Conservation (phyloP, 176 grass and related monocot genomes). For the Hordeum marinum region DNA sequence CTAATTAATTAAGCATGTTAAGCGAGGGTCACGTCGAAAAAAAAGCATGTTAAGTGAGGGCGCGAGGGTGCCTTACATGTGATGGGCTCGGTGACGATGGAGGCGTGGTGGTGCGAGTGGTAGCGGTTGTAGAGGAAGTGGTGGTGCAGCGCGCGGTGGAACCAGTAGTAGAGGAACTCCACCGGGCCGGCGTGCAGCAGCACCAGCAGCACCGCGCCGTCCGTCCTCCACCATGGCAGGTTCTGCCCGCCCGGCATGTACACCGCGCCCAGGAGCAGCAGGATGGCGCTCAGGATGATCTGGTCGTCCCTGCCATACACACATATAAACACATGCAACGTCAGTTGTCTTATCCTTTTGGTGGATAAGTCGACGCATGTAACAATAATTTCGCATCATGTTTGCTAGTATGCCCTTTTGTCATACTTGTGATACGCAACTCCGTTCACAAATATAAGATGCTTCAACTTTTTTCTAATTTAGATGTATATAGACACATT, state of each 20-base stretch:
- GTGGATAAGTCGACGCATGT: too few relatives aligned
- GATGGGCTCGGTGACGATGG: constrained; percentile 71
- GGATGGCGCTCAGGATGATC: constrained; percentile 62
- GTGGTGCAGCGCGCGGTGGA: constrained; percentile 87
- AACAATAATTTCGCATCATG: too few relatives aligned
- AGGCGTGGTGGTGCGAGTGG: constrained; percentile 63
- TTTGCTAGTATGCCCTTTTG: too few relatives aligned
- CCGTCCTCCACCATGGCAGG: constrained; percentile 54
- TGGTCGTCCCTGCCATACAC: constrained; percentile 66
- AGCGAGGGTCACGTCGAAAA: not conserved
- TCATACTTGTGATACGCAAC: too few relatives aligned
- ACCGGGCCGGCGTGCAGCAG: constrained; percentile 52
- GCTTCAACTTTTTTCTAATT: too few relatives aligned
- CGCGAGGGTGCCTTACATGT: constrained; percentile 60
- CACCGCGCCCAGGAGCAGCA: constrained; percentile 32
- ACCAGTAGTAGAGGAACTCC: constrained; percentile 77
- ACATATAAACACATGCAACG: too few relatives aligned
- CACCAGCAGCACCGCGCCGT: constrained; percentile 39
- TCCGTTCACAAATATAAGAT: too few relatives aligned
- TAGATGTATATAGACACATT: too few relatives aligned
- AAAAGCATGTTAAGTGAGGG: too few relatives aligned
- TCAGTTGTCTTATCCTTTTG: too few relatives aligned
- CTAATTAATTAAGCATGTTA: not conserved
- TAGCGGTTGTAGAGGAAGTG: constrained; percentile 64
- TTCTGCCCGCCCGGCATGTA: constrained; percentile 11